Percentiles rank a stretch among this genome's conserved stretches.
phyloP scores from a whole-genome alignment of 192 early-diverging fungal genomes.

The Obelidium mucronatum region DNA sequence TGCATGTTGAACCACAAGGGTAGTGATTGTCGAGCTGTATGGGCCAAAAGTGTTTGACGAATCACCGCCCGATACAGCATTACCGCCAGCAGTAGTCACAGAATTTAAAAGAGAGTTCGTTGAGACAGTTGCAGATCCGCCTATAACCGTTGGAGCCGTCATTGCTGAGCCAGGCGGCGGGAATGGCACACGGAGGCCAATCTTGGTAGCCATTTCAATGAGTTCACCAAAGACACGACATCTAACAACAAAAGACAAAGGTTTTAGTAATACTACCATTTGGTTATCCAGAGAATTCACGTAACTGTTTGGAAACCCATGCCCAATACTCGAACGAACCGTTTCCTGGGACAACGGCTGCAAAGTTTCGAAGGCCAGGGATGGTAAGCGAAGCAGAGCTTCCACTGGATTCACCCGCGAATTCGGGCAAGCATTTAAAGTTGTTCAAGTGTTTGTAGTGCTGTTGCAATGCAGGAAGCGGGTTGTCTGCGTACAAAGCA shows the following conservation, averaged over 20 bases:
- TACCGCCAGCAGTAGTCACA: background rate
- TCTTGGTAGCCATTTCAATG: constrained; percentile 70
- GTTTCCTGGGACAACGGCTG: constrained; percentile 56
- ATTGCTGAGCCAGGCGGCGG: constrained; percentile 53
- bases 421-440: constrained; percentile 66
- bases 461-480: constrained; percentile 73
- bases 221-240: constrained; percentile 81
- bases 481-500: constrained; percentile 70
- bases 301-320: constrained; percentile 80
- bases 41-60: constrained; percentile 44
- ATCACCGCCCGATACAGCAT: background rate
- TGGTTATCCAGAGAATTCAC: constrained; percentile 10
- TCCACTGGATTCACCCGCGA: constrained; percentile 47
- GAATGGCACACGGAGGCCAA: constrained; percentile 71
- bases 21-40: constrained; percentile 66
- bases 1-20: constrained; percentile 80
- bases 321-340: constrained; percentile 88
- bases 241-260: constrained; percentile 32
- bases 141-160: background rate
- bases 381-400: background rate
- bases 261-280: constrained; percentile 10
- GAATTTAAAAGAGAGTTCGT: constrained; percentile 28
- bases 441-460: constrained; percentile 72
- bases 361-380: constrained; percentile 39
- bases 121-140: constrained; percentile 62